Conservation (phyloP, 345 rosid species). For the Salix udensis region DNA sequence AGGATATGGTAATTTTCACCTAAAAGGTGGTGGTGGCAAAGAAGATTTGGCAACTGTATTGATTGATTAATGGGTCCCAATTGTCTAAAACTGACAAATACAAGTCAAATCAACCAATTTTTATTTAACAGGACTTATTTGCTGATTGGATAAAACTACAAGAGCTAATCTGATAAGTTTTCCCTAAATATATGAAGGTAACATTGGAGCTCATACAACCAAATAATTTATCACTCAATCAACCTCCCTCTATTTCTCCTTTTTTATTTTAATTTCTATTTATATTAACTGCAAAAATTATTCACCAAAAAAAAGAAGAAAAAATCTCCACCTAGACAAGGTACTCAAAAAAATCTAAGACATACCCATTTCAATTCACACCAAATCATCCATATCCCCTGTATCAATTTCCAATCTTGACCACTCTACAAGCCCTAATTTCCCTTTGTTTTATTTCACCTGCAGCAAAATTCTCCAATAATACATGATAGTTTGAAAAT, state of each 20-base stretch:
- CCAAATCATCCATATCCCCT: conserved; percentile 3
- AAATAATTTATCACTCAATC: too few relatives aligned
- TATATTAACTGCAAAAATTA: background rate
- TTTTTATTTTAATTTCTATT: background rate
- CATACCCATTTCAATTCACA: conserved; percentile 7
- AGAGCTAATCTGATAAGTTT: too few relatives aligned
- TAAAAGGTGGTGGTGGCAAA: too few relatives aligned
- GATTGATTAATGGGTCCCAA: too few relatives aligned
- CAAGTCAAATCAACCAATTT: too few relatives aligned
- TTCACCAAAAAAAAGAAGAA: background rate
- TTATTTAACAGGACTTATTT: too few relatives aligned
- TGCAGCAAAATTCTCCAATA: background rate
- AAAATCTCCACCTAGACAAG: conserved; percentile 11
- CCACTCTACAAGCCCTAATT: background rate
- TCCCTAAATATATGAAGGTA: too few relatives aligned
- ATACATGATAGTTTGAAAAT: conserved; percentile 5
- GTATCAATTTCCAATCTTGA: background rate
- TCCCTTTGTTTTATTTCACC: background rate
- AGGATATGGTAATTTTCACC: too few relatives aligned
- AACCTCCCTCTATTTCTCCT: background rate
- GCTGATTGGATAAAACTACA: too few relatives aligned
- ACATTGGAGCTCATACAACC: too few relatives aligned
- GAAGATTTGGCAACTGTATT: too few relatives aligned
- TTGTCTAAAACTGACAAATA: too few relatives aligned
- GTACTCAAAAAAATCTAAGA: background rate